Conservation (phyloP, 495 filamentous ascomycete genomes). For the Choiromyces venosus region DNA sequence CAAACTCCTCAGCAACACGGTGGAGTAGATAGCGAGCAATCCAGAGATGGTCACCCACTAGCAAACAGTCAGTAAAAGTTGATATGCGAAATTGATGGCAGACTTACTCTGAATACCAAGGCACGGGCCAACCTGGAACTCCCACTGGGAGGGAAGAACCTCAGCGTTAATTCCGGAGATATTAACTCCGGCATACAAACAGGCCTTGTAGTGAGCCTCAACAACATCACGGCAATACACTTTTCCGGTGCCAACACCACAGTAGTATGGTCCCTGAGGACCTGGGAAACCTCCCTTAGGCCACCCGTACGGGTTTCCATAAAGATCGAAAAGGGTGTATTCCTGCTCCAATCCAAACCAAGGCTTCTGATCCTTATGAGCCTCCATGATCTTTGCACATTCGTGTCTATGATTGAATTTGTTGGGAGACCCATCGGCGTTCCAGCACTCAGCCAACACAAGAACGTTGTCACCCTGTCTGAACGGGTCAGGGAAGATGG, state of each 20-base stretch:
- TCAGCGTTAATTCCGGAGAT: conserved; percentile 99
- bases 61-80: conserved; percentile 34
- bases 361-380: conserved; percentile 71
- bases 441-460: conserved; percentile 94
- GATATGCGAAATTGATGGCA: conserved; percentile 1
- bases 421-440: conserved; percentile 92
- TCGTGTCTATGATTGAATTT: conserved; percentile 97
- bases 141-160: conserved; percentile 98
- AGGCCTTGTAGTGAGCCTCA: conserved; percentile 97
- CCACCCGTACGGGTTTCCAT: conserved; percentile 91
- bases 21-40: conserved; percentile 91
- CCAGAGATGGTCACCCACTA: conserved; percentile 97
- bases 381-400: conserved; percentile 79
- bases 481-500: conserved; percentile 91
- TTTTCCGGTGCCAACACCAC: conserved; percentile 93
- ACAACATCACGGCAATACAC: conserved; percentile 98
- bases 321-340: conserved; percentile 83
- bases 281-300: conserved; percentile 92
- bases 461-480: conserved; percentile 78
- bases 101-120: conserved; percentile 72
- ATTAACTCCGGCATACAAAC: conserved; percentile 81
- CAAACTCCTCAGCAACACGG: conserved; percentile 95
- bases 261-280: conserved; percentile 98
- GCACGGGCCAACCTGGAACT: conserved; percentile 98
- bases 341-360: conserved; percentile 99